Evolutionary conservation across 169 alveolate genomes (phyloP).

Genomic region (Plasmodium cynomolgi): DNA sequence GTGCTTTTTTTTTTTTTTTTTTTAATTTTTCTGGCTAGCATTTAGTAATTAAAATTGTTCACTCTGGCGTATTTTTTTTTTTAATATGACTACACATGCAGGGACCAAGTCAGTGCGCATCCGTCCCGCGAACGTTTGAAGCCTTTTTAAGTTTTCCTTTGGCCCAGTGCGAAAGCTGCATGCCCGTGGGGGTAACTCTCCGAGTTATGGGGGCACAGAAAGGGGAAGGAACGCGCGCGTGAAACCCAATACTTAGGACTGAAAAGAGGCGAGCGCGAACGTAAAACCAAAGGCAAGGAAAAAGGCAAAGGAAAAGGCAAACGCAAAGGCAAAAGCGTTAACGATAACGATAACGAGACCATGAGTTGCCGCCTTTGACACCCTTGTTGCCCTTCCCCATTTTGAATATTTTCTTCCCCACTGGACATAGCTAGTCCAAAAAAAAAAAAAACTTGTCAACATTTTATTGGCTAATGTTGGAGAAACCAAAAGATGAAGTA

Average conservation of each 20-base stretch:
- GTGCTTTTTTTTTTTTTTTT: background rate
- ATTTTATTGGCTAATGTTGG: constrained; percentile 19
- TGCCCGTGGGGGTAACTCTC: background rate
- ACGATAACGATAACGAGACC: background rate
- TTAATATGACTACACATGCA: background rate
- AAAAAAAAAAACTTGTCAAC: background rate
- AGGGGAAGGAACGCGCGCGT: background rate
- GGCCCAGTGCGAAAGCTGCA: background rate
- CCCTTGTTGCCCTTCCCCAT: background rate
- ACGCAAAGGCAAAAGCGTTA: background rate
- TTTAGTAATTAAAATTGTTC: background rate
- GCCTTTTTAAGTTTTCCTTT: background rate
- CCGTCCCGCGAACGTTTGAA: background rate
- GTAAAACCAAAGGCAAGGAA: background rate
- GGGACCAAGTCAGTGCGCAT: background rate
- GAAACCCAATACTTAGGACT: background rate
- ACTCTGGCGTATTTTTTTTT: background rate
- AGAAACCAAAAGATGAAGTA: constrained; percentile 50
- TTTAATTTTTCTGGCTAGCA: background rate
- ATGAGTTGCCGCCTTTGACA: background rate
- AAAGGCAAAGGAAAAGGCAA: background rate
- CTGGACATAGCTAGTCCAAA: background rate
- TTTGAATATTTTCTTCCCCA: background rate
- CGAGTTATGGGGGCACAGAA: background rate
- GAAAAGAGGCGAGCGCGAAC: background rate